Evolutionary conservation across 345 rosid genomes (phyloP).

Genomic region (Salix koriyanagi): DNA sequence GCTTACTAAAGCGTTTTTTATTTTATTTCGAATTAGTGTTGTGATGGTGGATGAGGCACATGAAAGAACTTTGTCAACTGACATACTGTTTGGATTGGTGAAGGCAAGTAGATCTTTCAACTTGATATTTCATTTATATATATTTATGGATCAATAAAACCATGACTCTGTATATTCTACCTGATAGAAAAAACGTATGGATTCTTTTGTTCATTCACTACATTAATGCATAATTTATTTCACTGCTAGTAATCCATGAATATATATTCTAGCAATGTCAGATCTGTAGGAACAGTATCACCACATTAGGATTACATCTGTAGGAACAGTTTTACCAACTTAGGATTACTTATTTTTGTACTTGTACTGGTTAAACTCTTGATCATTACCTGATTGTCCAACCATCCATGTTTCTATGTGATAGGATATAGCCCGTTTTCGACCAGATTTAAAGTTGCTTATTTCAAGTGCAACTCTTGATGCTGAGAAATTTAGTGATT

Average conservation of each 20-base stretch:
- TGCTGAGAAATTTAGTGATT: conserved; percentile 95
- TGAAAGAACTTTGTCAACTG: conserved; percentile 97
- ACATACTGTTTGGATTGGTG: conserved; percentile 87
- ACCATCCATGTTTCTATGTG: conserved; percentile 15
- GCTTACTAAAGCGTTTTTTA: conserved; percentile 13
- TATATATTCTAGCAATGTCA: background rate
- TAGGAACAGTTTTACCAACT: background rate
- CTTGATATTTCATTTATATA: background rate
- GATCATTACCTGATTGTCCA: background rate
- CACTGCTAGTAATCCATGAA: background rate
- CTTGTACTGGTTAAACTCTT: no score
- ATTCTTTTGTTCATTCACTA: background rate
- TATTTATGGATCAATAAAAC: background rate
- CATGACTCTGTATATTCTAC: background rate
- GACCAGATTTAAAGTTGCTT: conserved; percentile 81
- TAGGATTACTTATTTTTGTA: background rate
- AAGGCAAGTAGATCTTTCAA: conserved; percentile 49
- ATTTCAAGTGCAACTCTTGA: conserved; percentile 97
- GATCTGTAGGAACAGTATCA: background rate
- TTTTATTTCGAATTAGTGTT: conserved; percentile 43
- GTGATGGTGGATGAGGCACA: conserved; percentile 98
- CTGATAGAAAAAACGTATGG: no score
- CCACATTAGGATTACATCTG: background rate
- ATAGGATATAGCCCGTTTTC: conserved; percentile 81
- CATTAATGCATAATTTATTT: background rate